phyloP scores from a whole-genome alignment of 2,329 filamentous ascomycete species.

The Trichoderma sp. region DNA sequence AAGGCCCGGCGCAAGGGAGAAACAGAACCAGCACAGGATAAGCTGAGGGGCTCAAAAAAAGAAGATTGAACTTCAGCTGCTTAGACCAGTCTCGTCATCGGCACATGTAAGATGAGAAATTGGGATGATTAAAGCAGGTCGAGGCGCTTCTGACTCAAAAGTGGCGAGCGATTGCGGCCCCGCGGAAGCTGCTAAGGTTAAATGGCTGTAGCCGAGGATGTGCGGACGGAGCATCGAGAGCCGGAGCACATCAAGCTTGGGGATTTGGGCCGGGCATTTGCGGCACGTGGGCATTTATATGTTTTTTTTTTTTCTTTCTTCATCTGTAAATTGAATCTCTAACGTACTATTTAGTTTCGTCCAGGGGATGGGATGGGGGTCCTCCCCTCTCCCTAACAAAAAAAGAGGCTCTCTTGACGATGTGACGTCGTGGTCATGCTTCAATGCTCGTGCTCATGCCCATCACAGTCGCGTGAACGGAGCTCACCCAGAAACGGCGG shows the following conservation, averaged over 20 bases:
- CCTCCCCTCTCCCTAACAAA: neutral
- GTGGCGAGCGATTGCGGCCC: slow-evolving; percentile 24
- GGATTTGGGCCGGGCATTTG: neutral
- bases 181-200: slow-evolving; percentile 23
- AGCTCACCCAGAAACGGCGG: neutral
- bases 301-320: too few species aligned
- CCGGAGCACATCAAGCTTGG: neutral
- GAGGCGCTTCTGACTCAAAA: slow-evolving; percentile 26
- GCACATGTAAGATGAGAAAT: slow-evolving; percentile 3
- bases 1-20: neutral
- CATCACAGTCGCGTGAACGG: neutral
- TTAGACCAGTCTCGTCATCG: neutral
- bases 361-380: too few species aligned
- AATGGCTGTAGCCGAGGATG: slow-evolving; percentile 21
- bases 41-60: neutral
- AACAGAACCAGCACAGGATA: neutral
- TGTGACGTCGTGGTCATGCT: neutral
- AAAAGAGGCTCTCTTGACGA: neutral
- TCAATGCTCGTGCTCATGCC: neutral
- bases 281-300: neutral
- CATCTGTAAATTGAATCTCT: neutral
- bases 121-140: neutral
- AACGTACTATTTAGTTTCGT: too few species aligned
- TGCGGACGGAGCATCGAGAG: slow-evolving; percentile 1
- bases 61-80: neutral